Conservation (phyloP, 2,329 filamentous ascomycete species). For the Verticillium albo-atrum region DNA sequence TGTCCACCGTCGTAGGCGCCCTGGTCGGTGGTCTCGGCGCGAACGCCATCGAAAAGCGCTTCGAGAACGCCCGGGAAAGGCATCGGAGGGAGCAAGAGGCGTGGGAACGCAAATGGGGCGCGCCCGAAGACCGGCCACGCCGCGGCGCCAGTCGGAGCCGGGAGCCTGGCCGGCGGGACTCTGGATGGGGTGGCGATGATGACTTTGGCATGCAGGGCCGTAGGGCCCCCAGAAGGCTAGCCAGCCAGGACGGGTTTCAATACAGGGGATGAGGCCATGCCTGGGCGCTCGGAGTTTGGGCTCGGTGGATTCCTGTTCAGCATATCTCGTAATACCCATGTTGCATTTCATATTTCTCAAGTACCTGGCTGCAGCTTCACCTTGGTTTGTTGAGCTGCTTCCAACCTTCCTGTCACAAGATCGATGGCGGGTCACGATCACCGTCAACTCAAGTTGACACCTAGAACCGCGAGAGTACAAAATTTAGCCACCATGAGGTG, state of each 20-base stretch:
- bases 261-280: constrained; percentile 2
- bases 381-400: no score
- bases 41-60: constrained; percentile 41
- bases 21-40: constrained; percentile 51
- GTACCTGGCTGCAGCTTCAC: no score
- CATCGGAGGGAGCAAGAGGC: constrained; percentile 23
- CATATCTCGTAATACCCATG: neutral
- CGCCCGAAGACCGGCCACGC: constrained; percentile 19
- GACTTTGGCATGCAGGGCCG: constrained; percentile 18
- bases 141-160: constrained; percentile 18
- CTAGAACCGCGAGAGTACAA: no score
- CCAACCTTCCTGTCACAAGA: no score
- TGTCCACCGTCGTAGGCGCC: constrained; percentile 49
- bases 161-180: constrained; percentile 11
- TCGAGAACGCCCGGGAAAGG: constrained; percentile 31
- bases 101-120: constrained; percentile 28
- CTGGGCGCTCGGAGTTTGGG: neutral
- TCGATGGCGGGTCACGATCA: no score
- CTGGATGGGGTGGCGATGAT: constrained; percentile 19
- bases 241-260: constrained; percentile 7
- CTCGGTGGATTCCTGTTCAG: neutral
- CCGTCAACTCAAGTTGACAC: no score
- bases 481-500: no score
- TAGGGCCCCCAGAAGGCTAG: constrained; percentile 4
- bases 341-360: neutral